Percentiles rank a stretch among this genome's conserved stretches.
Conservation (phyloP, 1,284 basidiomycete genomes). For the Malassezia psittaci region DNA sequence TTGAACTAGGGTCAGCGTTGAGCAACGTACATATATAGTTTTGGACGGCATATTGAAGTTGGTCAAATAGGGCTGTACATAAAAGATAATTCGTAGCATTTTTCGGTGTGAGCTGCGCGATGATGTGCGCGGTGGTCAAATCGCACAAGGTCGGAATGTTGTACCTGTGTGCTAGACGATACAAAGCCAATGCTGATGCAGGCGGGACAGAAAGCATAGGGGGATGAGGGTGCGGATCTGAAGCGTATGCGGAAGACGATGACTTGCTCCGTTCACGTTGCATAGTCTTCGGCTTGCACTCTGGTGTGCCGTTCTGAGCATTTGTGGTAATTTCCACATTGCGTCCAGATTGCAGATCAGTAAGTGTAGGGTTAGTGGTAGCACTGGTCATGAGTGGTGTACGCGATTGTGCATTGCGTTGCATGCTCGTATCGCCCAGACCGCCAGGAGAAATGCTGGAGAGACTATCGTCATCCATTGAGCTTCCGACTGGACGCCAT, state of each 20-base stretch:
- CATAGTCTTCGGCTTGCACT: not conserved
- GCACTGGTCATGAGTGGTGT: not conserved
- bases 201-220: conserved; percentile 52
- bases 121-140: conserved; percentile 64
- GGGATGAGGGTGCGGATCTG: conserved; percentile 67
- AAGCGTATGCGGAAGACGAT: not conserved
- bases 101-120: conserved; percentile 62
- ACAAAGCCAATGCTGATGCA: conserved; percentile 59
- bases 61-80: conserved; percentile 46
- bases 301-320: not conserved
- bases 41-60: conserved; percentile 34
- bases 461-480: conserved; percentile 2
- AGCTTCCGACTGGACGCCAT: conserved; percentile 5
- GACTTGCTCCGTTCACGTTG: not conserved
- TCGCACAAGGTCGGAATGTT: conserved; percentile 58
- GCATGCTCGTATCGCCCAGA: not conserved
- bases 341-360: conserved; percentile 4
- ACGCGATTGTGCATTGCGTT: not conserved
- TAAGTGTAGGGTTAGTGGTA: conserved; percentile 2
- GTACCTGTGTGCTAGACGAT: conserved; percentile 71
- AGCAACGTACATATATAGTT: conserved; percentile 27
- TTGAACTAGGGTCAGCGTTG: conserved; percentile 10
- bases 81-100: conserved; percentile 64
- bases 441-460: not conserved
- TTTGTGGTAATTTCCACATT: conserved; percentile 6